Evolutionary conservation across 805 yeast species (phyloP), one percentile per base, ranked within the genome.

Genomic region (Saturnispora kantuleensis): DNA sequence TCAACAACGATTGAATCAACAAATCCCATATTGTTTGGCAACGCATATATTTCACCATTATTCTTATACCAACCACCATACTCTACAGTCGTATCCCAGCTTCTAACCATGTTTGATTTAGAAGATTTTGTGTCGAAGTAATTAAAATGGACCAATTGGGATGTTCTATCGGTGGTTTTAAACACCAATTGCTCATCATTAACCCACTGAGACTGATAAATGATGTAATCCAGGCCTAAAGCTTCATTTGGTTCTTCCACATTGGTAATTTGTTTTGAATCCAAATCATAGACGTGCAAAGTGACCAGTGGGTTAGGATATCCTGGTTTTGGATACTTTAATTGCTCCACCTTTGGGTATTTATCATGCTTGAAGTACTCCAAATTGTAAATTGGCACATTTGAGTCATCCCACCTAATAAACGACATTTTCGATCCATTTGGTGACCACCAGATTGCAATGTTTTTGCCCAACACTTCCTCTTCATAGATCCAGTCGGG

Each of bases 401-500:
- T 54, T 0, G 82, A 68, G 50, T 83, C 89, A 53, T 84, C 71
- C 17, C 75, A 68, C 50, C 65, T 70, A 48, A 81, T 69, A 53
- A 67, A 84, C 0, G 80, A 65, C 39, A 83, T 49, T 44, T 65
- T 65, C 1, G 74, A 58, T 50, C 80, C 84, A 50, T 77, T 76
- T 1, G 82, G 80, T 12, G 80, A 65, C 88, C 90, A 84, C 84
- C 87, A 83, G 10, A 83, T 63, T 0, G 83, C 77, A 31, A 58
- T 62, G 49, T 81, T 89, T 12, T 64, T 53, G 0, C 70, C 71
- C 10, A 79, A 61, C 1, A 84, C 84, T 54, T 84, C 95, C 56
- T 84, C 94, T 58, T 84, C 94, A 58, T 84, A 84, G 1, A 84
- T 80, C 93, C 94, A 84, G 55, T 84, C 93, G 0, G 89, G 79